Conservation (phyloP, 345 rosid genomes). For the Eucalyptus camaldulensis region DNA sequence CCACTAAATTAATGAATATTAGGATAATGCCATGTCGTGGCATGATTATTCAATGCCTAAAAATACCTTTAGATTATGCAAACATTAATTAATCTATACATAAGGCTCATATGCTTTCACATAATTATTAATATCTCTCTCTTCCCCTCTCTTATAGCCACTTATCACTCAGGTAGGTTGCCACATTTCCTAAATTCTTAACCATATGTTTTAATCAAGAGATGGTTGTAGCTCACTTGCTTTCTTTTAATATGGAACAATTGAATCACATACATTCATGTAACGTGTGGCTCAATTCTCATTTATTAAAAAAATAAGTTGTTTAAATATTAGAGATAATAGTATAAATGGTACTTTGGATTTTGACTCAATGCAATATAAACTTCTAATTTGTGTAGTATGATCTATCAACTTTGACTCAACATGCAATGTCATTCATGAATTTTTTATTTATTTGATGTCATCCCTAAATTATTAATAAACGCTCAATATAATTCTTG, state of each 20-base stretch:
- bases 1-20: no score
- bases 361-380: neutral
- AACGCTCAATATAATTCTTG: rapidly evolving
- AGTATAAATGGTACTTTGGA: neutral
- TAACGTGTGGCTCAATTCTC: neutral
- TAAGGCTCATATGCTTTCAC: no score
- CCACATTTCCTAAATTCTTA: no score
- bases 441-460: neutral
- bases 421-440: rapidly evolving
- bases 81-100: no score
- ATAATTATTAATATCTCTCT: no score
- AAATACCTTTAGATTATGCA: no score
- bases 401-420: rapidly evolving
- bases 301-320: neutral
- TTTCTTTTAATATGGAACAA: neutral
- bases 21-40: no score
- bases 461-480: rapidly evolving
- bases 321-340: neutral
- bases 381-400: rapidly evolving
- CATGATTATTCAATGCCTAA: no score
- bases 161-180: no score
- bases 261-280: neutral
- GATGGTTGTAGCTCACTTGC: neutral
- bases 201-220: no score
- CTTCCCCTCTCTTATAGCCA: no score